Conservation (phyloP, 2,329 filamentous ascomycete genomes). For the Bisporella sp. region DNA sequence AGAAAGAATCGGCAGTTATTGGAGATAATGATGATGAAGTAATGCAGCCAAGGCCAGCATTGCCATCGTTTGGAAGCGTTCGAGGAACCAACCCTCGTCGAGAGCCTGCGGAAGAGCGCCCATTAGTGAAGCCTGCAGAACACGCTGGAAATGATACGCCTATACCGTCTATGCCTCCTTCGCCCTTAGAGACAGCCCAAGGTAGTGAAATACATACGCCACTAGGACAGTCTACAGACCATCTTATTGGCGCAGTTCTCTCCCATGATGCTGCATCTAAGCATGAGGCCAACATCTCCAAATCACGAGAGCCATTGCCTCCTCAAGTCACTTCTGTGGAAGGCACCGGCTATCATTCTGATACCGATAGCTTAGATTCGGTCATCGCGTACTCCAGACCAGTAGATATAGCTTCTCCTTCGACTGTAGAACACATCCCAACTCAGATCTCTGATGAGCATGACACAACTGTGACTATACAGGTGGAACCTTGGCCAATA, state of each 20-base stretch:
- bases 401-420: background rate
- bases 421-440: background rate
- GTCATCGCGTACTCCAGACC: background rate
- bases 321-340: conserved; percentile 66
- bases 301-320: conserved; percentile 57
- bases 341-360: conserved; percentile 55
- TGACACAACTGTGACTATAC: background rate
- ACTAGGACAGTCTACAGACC: conserved; percentile 47
- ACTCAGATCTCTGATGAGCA: background rate
- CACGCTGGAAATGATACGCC: conserved; percentile 17
- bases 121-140: conserved; percentile 48
- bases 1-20: conserved; percentile 39
- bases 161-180: conserved; percentile 14
- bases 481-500: conserved; percentile 1
- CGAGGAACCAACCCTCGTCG: conserved; percentile 52
- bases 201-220: conserved; percentile 14
- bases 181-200: conserved; percentile 17
- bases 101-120: conserved; percentile 46
- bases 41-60: conserved; percentile 67
- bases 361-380: conserved; percentile 36
- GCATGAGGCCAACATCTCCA: conserved; percentile 49
- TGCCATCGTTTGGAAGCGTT: conserved; percentile 71
- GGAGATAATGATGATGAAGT: conserved; percentile 62
- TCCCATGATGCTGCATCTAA: conserved; percentile 45
- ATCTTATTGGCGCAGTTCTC: conserved; percentile 48